These are phyloP conservation scores for Aspergillus terreus DNA, from an alignment of 2,329 filamentous ascomycete species.

Conservation along the genomic window DNA sequence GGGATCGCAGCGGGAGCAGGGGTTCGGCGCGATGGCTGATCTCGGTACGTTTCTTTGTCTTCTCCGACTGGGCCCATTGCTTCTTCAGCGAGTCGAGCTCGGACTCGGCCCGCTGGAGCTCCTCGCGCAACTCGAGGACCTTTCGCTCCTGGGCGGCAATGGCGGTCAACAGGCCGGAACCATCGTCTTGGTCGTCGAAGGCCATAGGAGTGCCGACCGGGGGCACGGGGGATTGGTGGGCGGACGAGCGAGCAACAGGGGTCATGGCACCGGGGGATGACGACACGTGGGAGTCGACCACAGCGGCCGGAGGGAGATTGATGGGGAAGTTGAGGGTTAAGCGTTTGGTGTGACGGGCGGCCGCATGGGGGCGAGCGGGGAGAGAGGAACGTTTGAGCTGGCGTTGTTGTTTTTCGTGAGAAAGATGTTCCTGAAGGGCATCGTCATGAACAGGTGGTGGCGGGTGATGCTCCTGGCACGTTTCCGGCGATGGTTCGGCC, in stretches of 20 bases:
- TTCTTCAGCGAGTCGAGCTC: constrained; percentile 75
- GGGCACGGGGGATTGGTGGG: constrained; percentile 27
- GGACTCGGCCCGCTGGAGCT: constrained; percentile 75
- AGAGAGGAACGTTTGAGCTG: constrained; percentile 32
- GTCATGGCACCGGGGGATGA: constrained; percentile 32
- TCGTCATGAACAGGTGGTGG: constrained; percentile 4
- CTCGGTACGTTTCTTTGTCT: constrained; percentile 69
- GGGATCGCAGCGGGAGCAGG: constrained; percentile 52
- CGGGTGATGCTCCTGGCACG: constrained; percentile 19
- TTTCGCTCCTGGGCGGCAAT: constrained; percentile 88
- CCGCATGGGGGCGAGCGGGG: constrained; percentile 30
- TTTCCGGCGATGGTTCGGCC: constrained; percentile 26
- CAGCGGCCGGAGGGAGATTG: constrained; percentile 28
- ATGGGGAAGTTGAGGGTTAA: constrained; percentile 48
- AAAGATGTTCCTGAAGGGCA: constrained; percentile 4
- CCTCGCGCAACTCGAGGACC: constrained; percentile 86
- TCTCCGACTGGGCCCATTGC: constrained; percentile 76
- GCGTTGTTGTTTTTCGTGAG: constrained; percentile 14
- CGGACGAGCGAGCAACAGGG: constrained; percentile 29
- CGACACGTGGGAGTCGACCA: constrained; percentile 18
- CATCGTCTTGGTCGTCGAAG: constrained; percentile 43
- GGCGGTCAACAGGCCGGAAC: constrained; percentile 74
- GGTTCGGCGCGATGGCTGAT: constrained; percentile 58
- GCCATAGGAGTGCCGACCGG: constrained; percentile 23
- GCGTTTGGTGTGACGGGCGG: constrained; percentile 42